A percentile compares a stretch with the other conserved stretches of the same genome.
Evolutionary conservation across 768 basidiomycete genomes (phyloP).

Genomic region (Leccinum boreale): DNA sequence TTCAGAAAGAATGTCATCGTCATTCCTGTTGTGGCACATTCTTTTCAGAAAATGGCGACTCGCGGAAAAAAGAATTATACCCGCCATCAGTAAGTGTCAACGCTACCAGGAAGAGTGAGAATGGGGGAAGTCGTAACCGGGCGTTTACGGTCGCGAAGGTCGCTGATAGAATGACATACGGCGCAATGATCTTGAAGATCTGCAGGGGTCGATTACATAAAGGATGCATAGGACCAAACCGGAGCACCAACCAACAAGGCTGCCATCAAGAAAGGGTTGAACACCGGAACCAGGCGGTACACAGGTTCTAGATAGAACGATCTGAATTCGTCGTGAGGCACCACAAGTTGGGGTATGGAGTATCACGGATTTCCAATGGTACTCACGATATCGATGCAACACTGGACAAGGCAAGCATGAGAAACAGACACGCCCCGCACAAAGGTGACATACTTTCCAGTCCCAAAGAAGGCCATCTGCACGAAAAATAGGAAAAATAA

Average conservation of each 20-base stretch:
- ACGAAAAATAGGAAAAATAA: conserved; percentile 85
- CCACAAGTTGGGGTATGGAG: not conserved
- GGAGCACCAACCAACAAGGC: conserved; percentile 51
- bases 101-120: conserved; percentile 77
- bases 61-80: not conserved
- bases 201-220: conserved; percentile 24
- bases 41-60: not conserved
- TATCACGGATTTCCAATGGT: not conserved
- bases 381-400: conserved; percentile 82
- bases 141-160: conserved; percentile 68
- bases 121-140: conserved; percentile 65
- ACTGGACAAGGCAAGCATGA: conserved; percentile 34
- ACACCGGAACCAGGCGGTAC: conserved; percentile 81
- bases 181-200: conserved; percentile 81
- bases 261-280: conserved; percentile 83
- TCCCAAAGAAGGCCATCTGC: conserved; percentile 84
- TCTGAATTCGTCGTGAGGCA: conserved; percentile 27
- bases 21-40: conserved; percentile 50
- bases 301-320: conserved; percentile 89
- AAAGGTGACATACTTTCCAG: conserved; percentile 61
- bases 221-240: not conserved
- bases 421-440: not conserved
- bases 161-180: conserved; percentile 74
- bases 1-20: conserved; percentile 81
- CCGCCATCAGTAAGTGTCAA: conserved; percentile 45